Conservation (phyloP, 2,329 filamentous ascomycete genomes). For the Diplodia seriata region DNA sequence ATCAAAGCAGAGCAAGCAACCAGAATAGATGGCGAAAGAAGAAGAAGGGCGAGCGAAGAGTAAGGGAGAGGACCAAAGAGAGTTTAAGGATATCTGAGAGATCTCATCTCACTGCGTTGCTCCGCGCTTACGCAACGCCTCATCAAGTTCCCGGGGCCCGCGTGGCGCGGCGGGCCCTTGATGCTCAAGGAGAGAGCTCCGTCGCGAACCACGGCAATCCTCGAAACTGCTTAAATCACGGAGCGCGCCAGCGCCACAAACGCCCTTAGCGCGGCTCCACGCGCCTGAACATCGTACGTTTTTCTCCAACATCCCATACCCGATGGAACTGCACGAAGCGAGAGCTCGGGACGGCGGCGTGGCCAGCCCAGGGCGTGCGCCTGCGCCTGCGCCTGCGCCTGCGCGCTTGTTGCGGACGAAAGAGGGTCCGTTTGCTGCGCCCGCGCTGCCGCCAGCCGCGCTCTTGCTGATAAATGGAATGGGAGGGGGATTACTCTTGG, state of each 20-base stretch:
- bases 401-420: background rate
- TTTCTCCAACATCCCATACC: background rate
- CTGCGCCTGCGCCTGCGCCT: no score
- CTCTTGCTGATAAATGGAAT: slow-evolving; percentile 4
- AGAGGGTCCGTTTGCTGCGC: no score
- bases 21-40: background rate
- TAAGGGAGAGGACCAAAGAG: background rate
- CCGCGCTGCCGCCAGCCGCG: background rate
- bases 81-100: background rate
- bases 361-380: no score
- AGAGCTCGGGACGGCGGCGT: background rate
- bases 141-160: background rate
- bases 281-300: slow-evolving; percentile 20
- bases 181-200: background rate
- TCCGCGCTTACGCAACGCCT: slow-evolving; percentile 1
- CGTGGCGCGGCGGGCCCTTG: background rate
- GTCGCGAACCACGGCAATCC: background rate
- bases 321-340: background rate
- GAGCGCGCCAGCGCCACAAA: slow-evolving; percentile 15
- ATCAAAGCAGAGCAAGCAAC: background rate
- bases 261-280: slow-evolving; percentile 10
- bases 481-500: background rate
- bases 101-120: background rate
- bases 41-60: background rate
- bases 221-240: slow-evolving; percentile 7